Base-by-base conservation (phyloP, 768 basidiomycete genomes). In the Boletellus emodensis region DNA sequence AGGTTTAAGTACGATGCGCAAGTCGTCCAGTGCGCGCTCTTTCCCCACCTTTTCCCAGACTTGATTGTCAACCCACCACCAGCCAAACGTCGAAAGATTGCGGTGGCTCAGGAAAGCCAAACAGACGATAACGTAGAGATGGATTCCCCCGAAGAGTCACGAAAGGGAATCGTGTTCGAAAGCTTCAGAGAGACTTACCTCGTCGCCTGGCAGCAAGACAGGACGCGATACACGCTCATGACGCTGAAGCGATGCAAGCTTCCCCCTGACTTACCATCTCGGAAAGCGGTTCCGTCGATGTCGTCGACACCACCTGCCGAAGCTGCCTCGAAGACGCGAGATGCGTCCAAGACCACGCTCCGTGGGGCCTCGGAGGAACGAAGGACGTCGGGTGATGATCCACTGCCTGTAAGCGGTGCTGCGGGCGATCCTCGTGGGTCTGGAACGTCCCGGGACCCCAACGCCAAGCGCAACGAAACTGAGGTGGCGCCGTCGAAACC, bases 1-100 rank as follows among this genome's bases (percentile, higher is more conserved):
- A 83, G 81, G 46, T 83, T 76, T 51, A 81, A 82, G 63, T 83
- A 81, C 52, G 68, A 76, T 8, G 74, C 79, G 0, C 59, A 59
- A 5, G 60, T 74, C 3, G 64, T 83, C 7, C 68, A 69, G 26
- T 65, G 67, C 26, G 65, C 73, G 1, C 65, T 82, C 13, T 81
- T 82, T 62, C 76, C 80, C 17, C 55, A 62, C 28, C 52, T 55
- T 20, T 49, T 53, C 17, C 54, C 37, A 34, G 61, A 32, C 6
- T 54, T 58, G n/a, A 40, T 49, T n/a, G 20, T 58, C 15, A 30
- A 6, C 14, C 63, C 55, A 4, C 56, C 56, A 3, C 56, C 56
- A 7, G n/a, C 49, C 11, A 68, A 68, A 45, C 67, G 67, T 22
- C 64, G 65, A 45, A 68, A 63, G 58, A 28, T 56, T 2, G n/a